Evolutionary conservation across 2,329 filamentous ascomycete species (phyloP), one percentile per base, ranked within the genome.

Genomic region (Aureobasidium sp.): DNA sequence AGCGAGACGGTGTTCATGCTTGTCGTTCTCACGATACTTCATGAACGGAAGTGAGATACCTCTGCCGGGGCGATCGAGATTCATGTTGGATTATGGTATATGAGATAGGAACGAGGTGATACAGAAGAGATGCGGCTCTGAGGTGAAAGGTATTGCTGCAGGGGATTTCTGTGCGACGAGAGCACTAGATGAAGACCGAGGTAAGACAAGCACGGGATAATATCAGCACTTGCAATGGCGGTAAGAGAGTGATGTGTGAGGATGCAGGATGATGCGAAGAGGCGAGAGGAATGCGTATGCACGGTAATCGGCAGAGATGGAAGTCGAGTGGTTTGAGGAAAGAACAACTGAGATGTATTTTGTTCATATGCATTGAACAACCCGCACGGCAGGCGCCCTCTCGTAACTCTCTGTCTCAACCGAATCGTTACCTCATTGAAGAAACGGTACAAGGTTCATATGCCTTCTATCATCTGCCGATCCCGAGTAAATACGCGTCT

Each of bases 31-130:
- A 16, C 39, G 45, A 17, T 59, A 57, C 58, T 65, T 69, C 63
- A 70, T 71, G 56, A 67, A 67, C 29, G 70, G 67, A 37, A 73
- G 58, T 41, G 66, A 64, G 56, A 70, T 61, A 57, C 67, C 65
- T 61, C 59, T 64, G 38, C 63, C 61, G 32, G 69, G 67, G 35
- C 56, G 57, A 57, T 67, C 62, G 63, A 68, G 61, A 61, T 71
- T 71, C 68, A 72, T 74, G 45, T 27, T 64, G 60, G 55, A 16
- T 30, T 27, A 14, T 22, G 40, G 29, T 53, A 30, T 45, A 39
- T 29, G 30, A 29, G 49, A 6, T 42, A 14, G 3, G 30, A 16
- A 29, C 11, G 21, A 17, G 24, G 35, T 6, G 37, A 52, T 52
- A 27, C 12, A 17, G 25, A 30, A 29, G 48, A 14, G 38, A 27